Conservation (phyloP, 2,329 filamentous ascomycete species). For the Alternaria viburni region DNA sequence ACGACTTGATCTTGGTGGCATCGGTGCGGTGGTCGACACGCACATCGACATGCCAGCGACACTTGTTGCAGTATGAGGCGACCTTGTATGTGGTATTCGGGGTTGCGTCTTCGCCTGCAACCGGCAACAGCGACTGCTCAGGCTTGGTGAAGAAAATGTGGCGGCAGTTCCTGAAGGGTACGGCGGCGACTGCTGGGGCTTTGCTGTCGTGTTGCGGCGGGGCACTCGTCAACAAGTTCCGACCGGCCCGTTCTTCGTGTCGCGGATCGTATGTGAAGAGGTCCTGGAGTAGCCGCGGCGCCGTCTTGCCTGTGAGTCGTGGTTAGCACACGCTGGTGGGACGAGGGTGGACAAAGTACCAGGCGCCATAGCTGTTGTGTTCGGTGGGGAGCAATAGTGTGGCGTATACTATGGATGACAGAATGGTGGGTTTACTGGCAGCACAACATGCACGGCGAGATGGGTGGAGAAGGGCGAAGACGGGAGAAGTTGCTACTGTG, state of each 20-base stretch:
- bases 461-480: constrained; percentile 10
- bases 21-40: constrained; percentile 58
- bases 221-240: constrained; percentile 64
- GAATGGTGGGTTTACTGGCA: not conserved
- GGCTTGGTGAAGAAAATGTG: constrained; percentile 66
- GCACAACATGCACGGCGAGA: constrained; percentile 10
- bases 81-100: constrained; percentile 59
- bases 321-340: constrained; percentile 15
- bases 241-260: constrained; percentile 52
- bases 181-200: constrained; percentile 38
- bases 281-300: constrained; percentile 59
- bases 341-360: constrained; percentile 19
- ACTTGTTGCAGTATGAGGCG: constrained; percentile 66
- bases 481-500: constrained; percentile 7
- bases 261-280: constrained; percentile 60
- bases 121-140: constrained; percentile 59
- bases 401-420: not conserved
- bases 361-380: constrained; percentile 26
- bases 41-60: constrained; percentile 67
- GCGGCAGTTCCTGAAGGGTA: constrained; percentile 57
- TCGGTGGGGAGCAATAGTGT: constrained; percentile 1
- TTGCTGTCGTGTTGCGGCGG: constrained; percentile 59
- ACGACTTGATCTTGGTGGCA: constrained; percentile 48
- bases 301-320: constrained; percentile 54
- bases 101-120: constrained; percentile 49